A percentile compares a stretch with the other conserved stretches of the same genome.
Evolutionary conservation across 2,329 filamentous ascomycete species (phyloP).

Genomic region (Colletotrichum horii): DNA sequence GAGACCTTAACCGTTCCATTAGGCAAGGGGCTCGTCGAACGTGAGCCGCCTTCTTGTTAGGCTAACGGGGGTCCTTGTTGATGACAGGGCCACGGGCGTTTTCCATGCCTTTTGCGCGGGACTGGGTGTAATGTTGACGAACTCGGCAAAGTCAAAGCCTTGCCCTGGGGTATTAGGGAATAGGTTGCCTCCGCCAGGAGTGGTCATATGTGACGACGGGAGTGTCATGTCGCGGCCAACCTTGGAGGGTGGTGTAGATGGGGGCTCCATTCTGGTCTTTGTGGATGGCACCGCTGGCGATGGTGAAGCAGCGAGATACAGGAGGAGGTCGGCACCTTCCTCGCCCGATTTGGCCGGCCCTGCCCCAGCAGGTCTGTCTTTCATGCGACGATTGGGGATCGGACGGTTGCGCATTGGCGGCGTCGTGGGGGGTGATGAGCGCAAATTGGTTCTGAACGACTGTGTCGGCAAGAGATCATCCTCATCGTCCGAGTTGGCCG

Average conservation of each 20-base stretch:
- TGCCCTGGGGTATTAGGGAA: conserved; percentile 82
- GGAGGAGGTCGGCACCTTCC: conserved; percentile 80
- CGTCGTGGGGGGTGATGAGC: conserved; percentile 84
- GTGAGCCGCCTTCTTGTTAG: conserved; percentile 79
- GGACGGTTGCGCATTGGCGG: conserved; percentile 70
- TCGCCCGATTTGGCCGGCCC: conserved; percentile 68
- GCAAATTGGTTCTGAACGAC: conserved; percentile 72
- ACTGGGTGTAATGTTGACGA: conserved; percentile 95
- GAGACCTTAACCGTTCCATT: not conserved
- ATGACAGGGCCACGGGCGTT: conserved; percentile 68
- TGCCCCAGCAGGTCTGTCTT: conserved; percentile 47
- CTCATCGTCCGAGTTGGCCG: conserved; percentile 76
- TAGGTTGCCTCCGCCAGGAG: conserved; percentile 73
- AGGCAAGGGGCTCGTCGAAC: conserved; percentile 76
- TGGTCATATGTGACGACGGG: conserved; percentile 89
- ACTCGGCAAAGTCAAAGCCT: conserved; percentile 91
- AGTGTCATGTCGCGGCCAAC: conserved; percentile 66
- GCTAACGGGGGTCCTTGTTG: conserved; percentile 62
- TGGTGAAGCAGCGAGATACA: conserved; percentile 90
- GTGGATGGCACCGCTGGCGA: conserved; percentile 72
- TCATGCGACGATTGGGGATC: conserved; percentile 51
- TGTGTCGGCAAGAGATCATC: conserved; percentile 80
- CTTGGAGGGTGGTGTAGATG: conserved; percentile 78
- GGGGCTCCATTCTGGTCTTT: conserved; percentile 66
- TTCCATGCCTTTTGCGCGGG: conserved; percentile 91